Conservation (phyloP, 2,329 filamentous ascomycete genomes). For the Stachybotrys chlorohalonatus region DNA sequence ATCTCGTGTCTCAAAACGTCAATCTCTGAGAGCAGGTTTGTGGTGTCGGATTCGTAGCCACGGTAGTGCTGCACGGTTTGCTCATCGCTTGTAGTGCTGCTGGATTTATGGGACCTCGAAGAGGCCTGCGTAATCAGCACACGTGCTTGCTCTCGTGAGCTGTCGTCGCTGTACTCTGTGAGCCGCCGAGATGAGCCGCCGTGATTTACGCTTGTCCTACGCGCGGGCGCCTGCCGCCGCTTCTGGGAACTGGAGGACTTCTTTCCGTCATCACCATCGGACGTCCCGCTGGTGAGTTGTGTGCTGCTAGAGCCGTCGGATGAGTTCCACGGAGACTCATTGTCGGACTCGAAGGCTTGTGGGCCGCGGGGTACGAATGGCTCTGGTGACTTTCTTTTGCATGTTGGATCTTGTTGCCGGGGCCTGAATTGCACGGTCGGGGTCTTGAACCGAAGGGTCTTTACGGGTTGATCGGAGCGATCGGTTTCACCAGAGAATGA, state of each 20-base stretch:
- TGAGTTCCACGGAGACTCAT: not conserved
- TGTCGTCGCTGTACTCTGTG: not conserved
- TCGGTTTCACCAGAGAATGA: not conserved
- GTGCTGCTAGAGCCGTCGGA: not conserved
- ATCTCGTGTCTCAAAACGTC: not conserved
- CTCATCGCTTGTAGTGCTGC: not conserved
- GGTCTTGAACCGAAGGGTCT: not conserved
- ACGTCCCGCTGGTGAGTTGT: not conserved
- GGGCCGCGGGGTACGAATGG: not conserved
- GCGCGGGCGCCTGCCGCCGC: not conserved
- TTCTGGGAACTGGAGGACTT: not conserved
- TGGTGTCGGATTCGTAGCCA: not conserved
- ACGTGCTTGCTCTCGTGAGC: not conserved
- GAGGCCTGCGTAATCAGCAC: not conserved
- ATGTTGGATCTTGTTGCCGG: not conserved
- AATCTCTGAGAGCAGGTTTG: not conserved
- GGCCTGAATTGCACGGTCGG: not conserved
- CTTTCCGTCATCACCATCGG: not conserved
- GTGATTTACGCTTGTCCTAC: no score
- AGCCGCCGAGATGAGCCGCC: not conserved
- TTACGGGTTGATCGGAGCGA: not conserved
- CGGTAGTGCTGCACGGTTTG: not conserved
- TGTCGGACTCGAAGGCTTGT: not conserved
- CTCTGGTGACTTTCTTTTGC: not conserved
- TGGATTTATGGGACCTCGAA: not conserved